Conservation (phyloP, 257 asterid species). For the Knoxia roxburghii region DNA sequence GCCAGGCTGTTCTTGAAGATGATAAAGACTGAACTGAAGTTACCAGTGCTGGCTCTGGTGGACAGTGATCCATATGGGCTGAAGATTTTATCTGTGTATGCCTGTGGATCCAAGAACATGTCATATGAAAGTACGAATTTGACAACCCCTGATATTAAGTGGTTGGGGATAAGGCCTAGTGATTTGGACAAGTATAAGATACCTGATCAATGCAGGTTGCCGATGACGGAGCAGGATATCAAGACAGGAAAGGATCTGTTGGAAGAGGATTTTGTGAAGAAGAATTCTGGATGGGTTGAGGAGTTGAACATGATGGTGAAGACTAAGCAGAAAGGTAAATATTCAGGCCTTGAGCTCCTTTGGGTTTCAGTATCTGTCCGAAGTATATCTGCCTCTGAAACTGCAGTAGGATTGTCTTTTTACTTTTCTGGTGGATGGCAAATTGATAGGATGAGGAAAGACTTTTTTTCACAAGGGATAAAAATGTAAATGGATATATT, state of each 20-base stretch:
- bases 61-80: constrained; percentile 87
- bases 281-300: constrained; percentile 90
- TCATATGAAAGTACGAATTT: constrained; percentile 80
- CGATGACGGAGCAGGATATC: constrained; percentile 85
- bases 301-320: constrained; percentile 88
- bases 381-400: constrained; percentile 84
- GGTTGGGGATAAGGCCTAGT: constrained; percentile 85
- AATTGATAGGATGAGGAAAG: too few relatives aligned
- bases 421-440: too few relatives aligned
- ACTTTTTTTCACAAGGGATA: too few relatives aligned
- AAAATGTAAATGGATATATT: too few relatives aligned
- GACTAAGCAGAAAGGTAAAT: constrained; percentile 87
- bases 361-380: constrained; percentile 86
- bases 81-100: constrained; percentile 72
- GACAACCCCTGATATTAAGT: constrained; percentile 84
- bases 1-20: constrained; percentile 74
- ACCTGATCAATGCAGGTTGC: constrained; percentile 84
- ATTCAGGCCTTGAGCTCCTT: constrained; percentile 90
- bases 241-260: constrained; percentile 82
- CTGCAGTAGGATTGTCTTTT: constrained; percentile 87
- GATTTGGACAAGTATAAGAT: constrained; percentile 79
- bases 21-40: constrained; percentile 78
- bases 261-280: constrained; percentile 96
- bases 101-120: constrained; percentile 90
- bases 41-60: constrained; percentile 76